These are phyloP conservation scores for Fusarium sp. DNA, from an alignment of 2,329 filamentous ascomycete species.

Conservation along the genomic window DNA sequence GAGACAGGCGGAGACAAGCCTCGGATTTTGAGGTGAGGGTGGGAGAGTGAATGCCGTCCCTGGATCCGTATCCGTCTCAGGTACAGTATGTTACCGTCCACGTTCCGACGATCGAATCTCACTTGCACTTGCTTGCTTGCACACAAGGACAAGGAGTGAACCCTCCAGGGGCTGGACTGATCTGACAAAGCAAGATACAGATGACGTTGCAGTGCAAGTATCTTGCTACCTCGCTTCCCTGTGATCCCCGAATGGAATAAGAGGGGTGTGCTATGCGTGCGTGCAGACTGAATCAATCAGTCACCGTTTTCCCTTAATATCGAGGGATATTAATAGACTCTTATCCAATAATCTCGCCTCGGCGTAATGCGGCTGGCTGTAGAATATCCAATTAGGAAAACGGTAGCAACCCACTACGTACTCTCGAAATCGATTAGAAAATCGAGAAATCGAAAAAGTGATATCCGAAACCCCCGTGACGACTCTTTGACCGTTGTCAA, in stretches of 20 bases:
- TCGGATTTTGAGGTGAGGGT: constrained; percentile 32
- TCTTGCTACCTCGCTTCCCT: constrained; percentile 26
- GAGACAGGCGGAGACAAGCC: constrained; percentile 46
- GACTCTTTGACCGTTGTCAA: constrained; percentile 28
- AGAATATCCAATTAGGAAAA: constrained; percentile 29
- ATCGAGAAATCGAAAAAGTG: constrained; percentile 42
- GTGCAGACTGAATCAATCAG: constrained; percentile 34
- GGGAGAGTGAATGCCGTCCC: constrained; percentile 35
- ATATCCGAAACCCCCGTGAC: constrained; percentile 38
- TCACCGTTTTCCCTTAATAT: constrained; percentile 16
- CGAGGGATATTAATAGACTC: constrained; percentile 33
- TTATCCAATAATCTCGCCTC: constrained; percentile 17
- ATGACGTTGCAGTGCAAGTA: constrained; percentile 40
- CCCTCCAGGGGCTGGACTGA: constrained; percentile 40
- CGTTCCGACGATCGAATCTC: constrained; percentile 32
- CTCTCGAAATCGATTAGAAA: constrained; percentile 20
- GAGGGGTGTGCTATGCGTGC: constrained; percentile 10
- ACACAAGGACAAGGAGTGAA: constrained; percentile 20
- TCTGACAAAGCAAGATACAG: constrained; percentile 30
- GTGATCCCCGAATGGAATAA: constrained; percentile 26
- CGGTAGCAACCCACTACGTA: constrained; percentile 24
- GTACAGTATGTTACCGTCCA: constrained; percentile 3
- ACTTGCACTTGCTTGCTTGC: constrained; percentile 3
- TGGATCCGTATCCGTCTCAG: constrained; percentile 34
- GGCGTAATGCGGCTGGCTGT: constrained; percentile 24